These are phyloP conservation scores for Corrigiola litoralis DNA, from an alignment of 179 eudicot genomes.

Conservation along the genomic window DNA sequence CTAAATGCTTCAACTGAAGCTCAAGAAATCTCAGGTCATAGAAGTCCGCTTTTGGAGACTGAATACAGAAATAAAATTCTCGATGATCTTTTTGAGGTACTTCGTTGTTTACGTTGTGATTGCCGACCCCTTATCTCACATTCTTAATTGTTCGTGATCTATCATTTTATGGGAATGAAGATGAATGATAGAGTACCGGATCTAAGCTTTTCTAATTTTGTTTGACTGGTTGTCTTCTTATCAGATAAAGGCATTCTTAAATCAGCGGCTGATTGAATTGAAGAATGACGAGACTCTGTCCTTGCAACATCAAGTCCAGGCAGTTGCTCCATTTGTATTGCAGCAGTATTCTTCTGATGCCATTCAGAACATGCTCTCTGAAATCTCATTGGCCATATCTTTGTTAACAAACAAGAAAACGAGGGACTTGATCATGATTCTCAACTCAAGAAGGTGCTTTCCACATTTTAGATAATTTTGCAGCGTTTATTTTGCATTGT, in stretches of 20 bases:
- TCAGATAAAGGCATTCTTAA: conserved; percentile 85
- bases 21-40: conserved; percentile 33
- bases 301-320: conserved; percentile 94
- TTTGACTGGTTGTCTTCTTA: background rate
- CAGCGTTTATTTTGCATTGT: background rate
- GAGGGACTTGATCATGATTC: conserved; percentile 86
- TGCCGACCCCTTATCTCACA: background rate
- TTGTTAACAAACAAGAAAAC: conserved; percentile 69
- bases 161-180: background rate
- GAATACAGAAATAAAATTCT: conserved; percentile 87
- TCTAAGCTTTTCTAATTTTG: conserved; percentile 3
- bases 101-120: conserved; percentile 1
- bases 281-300: conserved; percentile 75
- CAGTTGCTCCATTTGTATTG: conserved; percentile 85
- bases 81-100: conserved; percentile 95
- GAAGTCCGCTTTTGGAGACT: conserved; percentile 87
- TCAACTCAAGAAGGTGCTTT: conserved; percentile 83
- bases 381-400: conserved; percentile 64
- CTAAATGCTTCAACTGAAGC: conserved; percentile 30
- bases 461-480: background rate
- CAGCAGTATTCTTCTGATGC: conserved; percentile 82
- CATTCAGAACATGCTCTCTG: conserved; percentile 73
- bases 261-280: conserved; percentile 72
- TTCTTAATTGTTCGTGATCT: background rate
- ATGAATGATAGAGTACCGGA: background rate